A percentile compares a stretch with the other conserved stretches of the same genome.
Evolutionary conservation across 2,329 filamentous ascomycete genomes (phyloP).

Genomic region (Colletotrichum liaoningense): DNA sequence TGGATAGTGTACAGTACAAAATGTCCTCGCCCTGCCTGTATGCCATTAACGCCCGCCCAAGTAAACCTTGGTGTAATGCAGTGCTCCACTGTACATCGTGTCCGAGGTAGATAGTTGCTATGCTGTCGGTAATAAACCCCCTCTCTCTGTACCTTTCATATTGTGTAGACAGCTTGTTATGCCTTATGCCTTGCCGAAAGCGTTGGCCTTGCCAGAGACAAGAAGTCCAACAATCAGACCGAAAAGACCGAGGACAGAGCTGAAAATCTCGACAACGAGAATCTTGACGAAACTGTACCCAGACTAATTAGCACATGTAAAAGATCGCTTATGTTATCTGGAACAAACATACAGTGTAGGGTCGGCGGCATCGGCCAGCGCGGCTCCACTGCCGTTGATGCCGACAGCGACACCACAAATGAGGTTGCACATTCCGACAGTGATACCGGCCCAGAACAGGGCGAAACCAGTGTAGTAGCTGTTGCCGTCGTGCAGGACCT

Average conservation of each 20-base stretch:
- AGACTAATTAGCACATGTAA: conserved; percentile 40
- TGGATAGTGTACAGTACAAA: conserved; percentile 37
- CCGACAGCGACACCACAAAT: conserved; percentile 96
- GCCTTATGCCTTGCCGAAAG: conserved; percentile 66
- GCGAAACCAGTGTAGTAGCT: conserved; percentile 96
- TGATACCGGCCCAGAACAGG: conserved; percentile 94
- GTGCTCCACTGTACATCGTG: conserved; percentile 33
- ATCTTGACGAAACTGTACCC: conserved; percentile 91
- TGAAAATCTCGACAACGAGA: conserved; percentile 99
- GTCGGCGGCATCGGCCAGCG: conserved; percentile 94
- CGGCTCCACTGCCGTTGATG: conserved; percentile 97
- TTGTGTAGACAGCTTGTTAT: not conserved
- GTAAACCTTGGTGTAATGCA: conserved; percentile 38
- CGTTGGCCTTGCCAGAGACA: conserved; percentile 83
- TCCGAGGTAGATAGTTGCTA: conserved; percentile 24
- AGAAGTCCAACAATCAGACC: conserved; percentile 95
- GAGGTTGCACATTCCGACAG: conserved; percentile 95
- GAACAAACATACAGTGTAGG: conserved; percentile 79
- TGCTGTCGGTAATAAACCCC: conserved; percentile 11
- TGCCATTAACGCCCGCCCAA: conserved; percentile 38
- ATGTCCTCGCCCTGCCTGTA: conserved; percentile 37
- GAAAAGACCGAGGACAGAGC: conserved; percentile 95
- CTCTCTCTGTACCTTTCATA: conserved; percentile 5
- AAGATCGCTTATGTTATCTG: not conserved
- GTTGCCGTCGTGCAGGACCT: conserved; percentile 76